Evolutionary conservation across 495 filamentous ascomycete species (phyloP).

Genomic region (Penicillium dipodomyicola): DNA sequence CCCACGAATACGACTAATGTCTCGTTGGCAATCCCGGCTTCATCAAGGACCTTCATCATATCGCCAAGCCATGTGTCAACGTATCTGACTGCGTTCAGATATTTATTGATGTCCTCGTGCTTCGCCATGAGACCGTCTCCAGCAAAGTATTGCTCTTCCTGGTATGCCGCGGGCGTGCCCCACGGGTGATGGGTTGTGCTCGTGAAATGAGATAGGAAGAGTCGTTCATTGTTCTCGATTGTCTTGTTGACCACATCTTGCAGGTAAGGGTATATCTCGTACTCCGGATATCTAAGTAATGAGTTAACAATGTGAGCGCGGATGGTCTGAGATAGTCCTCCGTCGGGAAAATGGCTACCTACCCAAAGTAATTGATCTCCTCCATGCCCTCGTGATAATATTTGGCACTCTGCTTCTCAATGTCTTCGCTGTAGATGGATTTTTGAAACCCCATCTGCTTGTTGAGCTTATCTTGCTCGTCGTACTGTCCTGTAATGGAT

Average conservation of each 20-base stretch:
- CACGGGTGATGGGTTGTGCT: conserved; percentile 44
- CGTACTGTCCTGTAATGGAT: conserved; percentile 40
- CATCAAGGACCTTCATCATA: conserved; percentile 38
- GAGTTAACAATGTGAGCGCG: neutral
- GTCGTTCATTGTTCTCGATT: conserved; percentile 27
- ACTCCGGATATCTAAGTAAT: conserved; percentile 15
- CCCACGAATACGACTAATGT: conserved; percentile 47
- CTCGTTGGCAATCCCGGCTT: conserved; percentile 41
- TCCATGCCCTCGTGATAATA: conserved; percentile 29
- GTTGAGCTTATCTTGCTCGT: conserved; percentile 34
- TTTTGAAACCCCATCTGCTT: conserved; percentile 37
- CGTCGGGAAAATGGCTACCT: neutral
- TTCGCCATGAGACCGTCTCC: conserved; percentile 15
- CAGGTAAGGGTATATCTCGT: conserved; percentile 23
- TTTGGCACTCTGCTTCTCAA: conserved; percentile 25
- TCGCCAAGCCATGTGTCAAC: conserved; percentile 42
- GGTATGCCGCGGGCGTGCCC: conserved; percentile 31
- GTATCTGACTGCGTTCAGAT: conserved; percentile 44
- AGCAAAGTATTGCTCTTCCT: conserved; percentile 28
- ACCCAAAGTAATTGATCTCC: conserved; percentile 46
- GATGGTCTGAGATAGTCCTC: neutral
- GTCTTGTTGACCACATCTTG: conserved; percentile 33
- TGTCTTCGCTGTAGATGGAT: conserved; percentile 29
- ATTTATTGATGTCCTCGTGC: conserved; percentile 35
- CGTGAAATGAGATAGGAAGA: conserved; percentile 43